phyloP scores from a whole-genome alignment of 1,284 basidiomycete species.

The Taiwanofungus camphoratus region DNA sequence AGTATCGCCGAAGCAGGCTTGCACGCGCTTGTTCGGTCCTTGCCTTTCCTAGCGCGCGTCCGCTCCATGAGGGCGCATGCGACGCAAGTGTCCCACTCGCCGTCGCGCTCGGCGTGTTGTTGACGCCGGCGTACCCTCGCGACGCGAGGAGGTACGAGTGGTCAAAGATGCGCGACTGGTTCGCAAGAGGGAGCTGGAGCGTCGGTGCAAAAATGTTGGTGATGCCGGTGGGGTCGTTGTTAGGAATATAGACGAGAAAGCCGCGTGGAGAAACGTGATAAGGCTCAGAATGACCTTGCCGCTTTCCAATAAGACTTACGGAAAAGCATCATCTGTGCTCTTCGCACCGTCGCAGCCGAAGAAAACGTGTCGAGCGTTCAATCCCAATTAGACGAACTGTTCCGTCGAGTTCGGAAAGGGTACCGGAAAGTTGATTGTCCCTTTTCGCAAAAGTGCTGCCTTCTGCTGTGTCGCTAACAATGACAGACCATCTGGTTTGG shows the following conservation, averaged over 20 bases:
- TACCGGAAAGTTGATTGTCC: constrained; percentile 7
- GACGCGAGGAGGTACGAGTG: constrained; percentile 5
- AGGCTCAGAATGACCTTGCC: no score
- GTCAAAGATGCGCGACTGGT: constrained; percentile 7
- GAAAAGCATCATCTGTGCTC: background rate
- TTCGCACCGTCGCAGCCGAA: constrained; percentile 9
- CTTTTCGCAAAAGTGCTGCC: constrained; percentile 1
- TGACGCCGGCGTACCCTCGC: constrained; percentile 3
- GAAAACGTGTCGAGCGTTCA: constrained; percentile 7
- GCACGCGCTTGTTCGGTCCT: constrained; percentile 4
- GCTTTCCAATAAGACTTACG: constrained; percentile 1
- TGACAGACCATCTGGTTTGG: constrained; percentile 8
- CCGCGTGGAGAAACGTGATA: background rate
- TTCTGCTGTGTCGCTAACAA: constrained; percentile 7
- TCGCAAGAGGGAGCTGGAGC: constrained; percentile 5
- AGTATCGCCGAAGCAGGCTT: background rate
- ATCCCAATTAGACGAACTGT: constrained; percentile 4
- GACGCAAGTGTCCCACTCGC: constrained; percentile 10
- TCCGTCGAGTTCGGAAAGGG: constrained; percentile 9
- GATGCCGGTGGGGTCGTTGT: constrained; percentile 6
- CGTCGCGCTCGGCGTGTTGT: background rate
- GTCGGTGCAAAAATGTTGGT: constrained; percentile 8
- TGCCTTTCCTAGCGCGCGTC: background rate
- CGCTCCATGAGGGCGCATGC: constrained; percentile 7
- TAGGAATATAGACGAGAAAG: constrained; percentile 8